phyloP scores from a whole-genome alignment of 495 filamentous ascomycete genomes.

The Oidiodendron maius region DNA sequence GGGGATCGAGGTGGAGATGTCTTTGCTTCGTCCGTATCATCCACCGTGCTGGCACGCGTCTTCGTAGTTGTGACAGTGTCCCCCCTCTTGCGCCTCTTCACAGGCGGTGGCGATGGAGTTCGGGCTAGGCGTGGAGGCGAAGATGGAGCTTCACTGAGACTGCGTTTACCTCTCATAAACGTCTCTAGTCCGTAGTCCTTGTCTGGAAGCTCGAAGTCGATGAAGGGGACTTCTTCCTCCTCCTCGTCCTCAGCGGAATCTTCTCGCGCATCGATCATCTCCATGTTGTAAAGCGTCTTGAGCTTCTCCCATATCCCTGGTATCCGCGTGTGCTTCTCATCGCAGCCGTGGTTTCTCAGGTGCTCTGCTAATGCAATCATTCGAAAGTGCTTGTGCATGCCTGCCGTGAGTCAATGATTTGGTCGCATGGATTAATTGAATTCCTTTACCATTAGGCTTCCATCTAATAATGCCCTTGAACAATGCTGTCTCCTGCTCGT shows the following conservation, averaged over 20 bases:
- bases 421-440: slow-evolving; percentile 9
- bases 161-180: slow-evolving; percentile 55
- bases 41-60: slow-evolving; percentile 45
- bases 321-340: slow-evolving; percentile 76
- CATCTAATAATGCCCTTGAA: slow-evolving; percentile 85
- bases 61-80: slow-evolving; percentile 27
- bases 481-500: slow-evolving; percentile 86
- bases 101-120: slow-evolving; percentile 38
- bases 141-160: slow-evolving; percentile 22
- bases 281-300: slow-evolving; percentile 75
- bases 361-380: slow-evolving; percentile 85
- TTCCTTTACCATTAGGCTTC: slow-evolving; percentile 79
- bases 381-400: slow-evolving; percentile 96
- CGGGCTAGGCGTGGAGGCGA: slow-evolving; percentile 34
- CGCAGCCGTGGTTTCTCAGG: slow-evolving; percentile 81
- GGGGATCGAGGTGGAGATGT: slow-evolving; percentile 19
- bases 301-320: slow-evolving; percentile 91
- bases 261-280: slow-evolving; percentile 80
- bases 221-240: slow-evolving; percentile 44
- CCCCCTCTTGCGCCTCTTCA: slow-evolving; percentile 49
- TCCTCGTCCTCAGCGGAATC: slow-evolving; percentile 60
- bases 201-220: slow-evolving; percentile 70
- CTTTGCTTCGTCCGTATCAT: slow-evolving; percentile 44
- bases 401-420: slow-evolving; percentile 34
- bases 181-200: slow-evolving; percentile 74